Conservation (phyloP, 2,329 filamentous ascomycete species). For the Talaromyces atroroseus region DNA sequence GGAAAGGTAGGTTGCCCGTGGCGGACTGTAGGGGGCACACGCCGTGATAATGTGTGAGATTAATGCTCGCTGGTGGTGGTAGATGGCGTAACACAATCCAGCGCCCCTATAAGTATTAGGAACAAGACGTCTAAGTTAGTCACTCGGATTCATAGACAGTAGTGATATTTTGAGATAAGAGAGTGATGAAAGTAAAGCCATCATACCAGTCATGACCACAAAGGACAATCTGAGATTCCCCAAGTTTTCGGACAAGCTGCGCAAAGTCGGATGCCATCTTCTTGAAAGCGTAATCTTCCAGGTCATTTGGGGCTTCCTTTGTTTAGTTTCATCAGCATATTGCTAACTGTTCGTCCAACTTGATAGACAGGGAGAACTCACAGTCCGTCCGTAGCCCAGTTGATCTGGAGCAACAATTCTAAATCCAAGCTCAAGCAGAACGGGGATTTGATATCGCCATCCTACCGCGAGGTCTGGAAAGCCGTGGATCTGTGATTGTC, state of each 20-base stretch:
- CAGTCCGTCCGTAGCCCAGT: conserved; percentile 78
- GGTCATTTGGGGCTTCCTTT: conserved; percentile 55
- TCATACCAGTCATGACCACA: conserved; percentile 79
- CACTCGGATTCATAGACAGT: not conserved
- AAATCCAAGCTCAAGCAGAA: conserved; percentile 64
- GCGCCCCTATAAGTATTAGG: conserved; percentile 56
- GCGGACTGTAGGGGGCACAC: conserved; percentile 68
- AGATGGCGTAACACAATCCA: conserved; percentile 66
- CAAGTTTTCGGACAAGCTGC: conserved; percentile 59
- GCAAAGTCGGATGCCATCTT: conserved; percentile 69
- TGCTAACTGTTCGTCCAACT: conserved; percentile 25
- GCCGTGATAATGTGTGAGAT: conserved; percentile 71
- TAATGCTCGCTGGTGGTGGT: conserved; percentile 66
- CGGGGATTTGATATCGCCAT: conserved; percentile 85
- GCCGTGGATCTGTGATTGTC: conserved; percentile 56
- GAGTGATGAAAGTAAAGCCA: not conserved
- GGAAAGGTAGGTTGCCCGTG: conserved; percentile 48
- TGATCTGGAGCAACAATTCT: conserved; percentile 80
- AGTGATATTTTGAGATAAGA: not conserved
- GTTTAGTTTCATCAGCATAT: conserved; percentile 17
- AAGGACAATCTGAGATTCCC: conserved; percentile 61
- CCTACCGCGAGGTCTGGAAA: conserved; percentile 78
- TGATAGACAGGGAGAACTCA: conserved; percentile 22
- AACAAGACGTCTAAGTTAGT: not conserved
- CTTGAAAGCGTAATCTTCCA: conserved; percentile 64